Evolutionary conservation across 495 filamentous ascomycete species (phyloP), one percentile per base, ranked within the genome.

Genomic region (Paragyromitra xinjiangensis): DNA sequence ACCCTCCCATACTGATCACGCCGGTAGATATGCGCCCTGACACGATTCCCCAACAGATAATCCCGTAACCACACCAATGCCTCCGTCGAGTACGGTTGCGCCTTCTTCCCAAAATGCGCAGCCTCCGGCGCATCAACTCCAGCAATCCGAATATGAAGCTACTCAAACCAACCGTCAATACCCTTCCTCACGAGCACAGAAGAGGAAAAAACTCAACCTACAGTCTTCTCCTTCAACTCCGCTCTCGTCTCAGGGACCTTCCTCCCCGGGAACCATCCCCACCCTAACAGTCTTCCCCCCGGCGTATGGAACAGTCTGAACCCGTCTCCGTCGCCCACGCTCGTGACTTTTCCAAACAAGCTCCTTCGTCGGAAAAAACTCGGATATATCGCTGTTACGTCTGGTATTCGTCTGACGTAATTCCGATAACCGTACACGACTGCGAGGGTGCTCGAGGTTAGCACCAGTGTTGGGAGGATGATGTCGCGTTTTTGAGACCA

Each of bases 221-320:
- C 94, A 26, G 94, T 98, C 56, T 90, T 89, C 71, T 90, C 90
- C 81, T 89, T 92, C 71, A 97, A 82, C 39, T 91, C 88, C 71
- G 89, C 86, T 82, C 86, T 91, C 62, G 85, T 88, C 9, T 77
- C 88, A 2, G 94, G 93, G 1, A 97, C 88, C 59, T 84, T 90
- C 78, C 93, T 90, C 84, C 91, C 88, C 0, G 89, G 90, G 66
- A 96, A 81, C 94, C 93, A 97, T 12, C 91, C 94, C 96, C 96
- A 99, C 63, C 95, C 95, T 12, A 91, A 87, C 22, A 95, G 81
- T 61, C 92, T 86, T 12, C 95, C 95, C 12, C 96, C 95, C 0
- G 95, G 95, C 0, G 94, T 97, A 84, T 99, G 95, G 83, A 91
- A 99, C 8, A 99, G 83, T 64, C 94, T 89, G 83, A 99, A 98